phyloP scores from a whole-genome alignment of 1,139 yeast species.

The Suhomyces choctaworum region DNA sequence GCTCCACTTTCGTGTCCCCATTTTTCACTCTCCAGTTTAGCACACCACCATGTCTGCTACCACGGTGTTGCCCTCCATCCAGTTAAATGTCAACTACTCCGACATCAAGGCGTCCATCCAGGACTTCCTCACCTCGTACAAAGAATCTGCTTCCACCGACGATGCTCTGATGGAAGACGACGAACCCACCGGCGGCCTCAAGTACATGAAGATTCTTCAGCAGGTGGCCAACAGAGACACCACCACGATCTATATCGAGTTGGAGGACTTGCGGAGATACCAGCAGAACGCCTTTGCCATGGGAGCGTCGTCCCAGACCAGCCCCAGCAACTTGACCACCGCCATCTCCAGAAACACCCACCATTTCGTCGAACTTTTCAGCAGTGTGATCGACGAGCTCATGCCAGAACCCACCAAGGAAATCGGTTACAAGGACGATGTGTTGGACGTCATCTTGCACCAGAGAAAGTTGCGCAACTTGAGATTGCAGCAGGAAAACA shows the following conservation, averaged over 20 bases:
- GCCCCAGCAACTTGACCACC: conserved; percentile 45
- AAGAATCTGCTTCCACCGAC: conserved; percentile 33
- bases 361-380: conserved; percentile 76
- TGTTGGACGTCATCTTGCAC: conserved; percentile 86
- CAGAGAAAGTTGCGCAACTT: conserved; percentile 85
- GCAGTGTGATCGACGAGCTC: conserved; percentile 70
- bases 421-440: conserved; percentile 81
- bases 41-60: conserved; percentile 25
- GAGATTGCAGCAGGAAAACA: conserved; percentile 66
- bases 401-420: conserved; percentile 84
- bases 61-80: conserved; percentile 54
- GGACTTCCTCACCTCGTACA: conserved; percentile 64
- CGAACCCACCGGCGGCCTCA: conserved; percentile 50
- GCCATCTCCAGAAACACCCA: conserved; percentile 71
- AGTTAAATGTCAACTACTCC: conserved; percentile 61
- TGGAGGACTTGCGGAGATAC: conserved; percentile 77
- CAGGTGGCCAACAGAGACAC: conserved; percentile 80
- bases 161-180: conserved; percentile 22
- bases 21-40: conserved; percentile 2
- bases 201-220: conserved; percentile 77
- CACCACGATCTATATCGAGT: conserved; percentile 67
- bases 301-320: conserved; percentile 20
- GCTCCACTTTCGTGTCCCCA: conserved; percentile 2
- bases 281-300: conserved; percentile 47
- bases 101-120: conserved; percentile 52